Evolutionary conservation across 2,329 filamentous ascomycete species (phyloP), one percentile per base, ranked within the genome.

Genomic region (Colletotrichum sp.): DNA sequence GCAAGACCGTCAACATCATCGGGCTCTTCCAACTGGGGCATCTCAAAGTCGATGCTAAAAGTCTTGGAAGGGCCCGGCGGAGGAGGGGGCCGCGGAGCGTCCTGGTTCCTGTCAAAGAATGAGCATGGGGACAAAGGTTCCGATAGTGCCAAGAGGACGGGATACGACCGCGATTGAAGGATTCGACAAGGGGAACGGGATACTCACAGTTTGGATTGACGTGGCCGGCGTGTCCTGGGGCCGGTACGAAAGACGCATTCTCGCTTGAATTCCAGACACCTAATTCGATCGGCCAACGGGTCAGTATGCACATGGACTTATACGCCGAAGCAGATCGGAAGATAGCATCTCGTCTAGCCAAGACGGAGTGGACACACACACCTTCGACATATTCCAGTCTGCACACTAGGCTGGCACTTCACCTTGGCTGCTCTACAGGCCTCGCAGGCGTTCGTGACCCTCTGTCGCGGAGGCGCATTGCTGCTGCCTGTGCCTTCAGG

Each of bases 371-470:
- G 55, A 34, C 34, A 60, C 36, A 59, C 28, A 76, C 84, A 91
- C 90, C 88, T 88, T 81, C 86, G 87, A 79, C 90, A 92, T 34
- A 89, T 88, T 13, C 86, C 86, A 5, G 85, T 82, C 78, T 88
- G 86, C 30, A 85, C 84, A 74, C 88, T 88, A 6, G 87, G 82
- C 76, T 87, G 87, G 78, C 90, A 92, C 72, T 88, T 90, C 26
- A 90, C 85, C 83, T 91, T 92, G 72, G 89, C 88, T 13, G 83
- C 84, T 70, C 90, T 84, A 77, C 90, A 91, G 4, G 89, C 88
- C 81, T 91, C 90, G 72, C 90, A 91, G 24, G 90, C 85, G 83
- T 91, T 85, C 57, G 76, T 76, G 34, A 78, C 76, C 65, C 76
- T 73, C 55, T 77, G 72, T 49, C 76, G 69, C 13, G 36, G 65